Evolutionary conservation across 805 yeast genomes (phyloP), one percentile per base, ranked within the genome.

Genomic region (Clavispora asparagi): DNA sequence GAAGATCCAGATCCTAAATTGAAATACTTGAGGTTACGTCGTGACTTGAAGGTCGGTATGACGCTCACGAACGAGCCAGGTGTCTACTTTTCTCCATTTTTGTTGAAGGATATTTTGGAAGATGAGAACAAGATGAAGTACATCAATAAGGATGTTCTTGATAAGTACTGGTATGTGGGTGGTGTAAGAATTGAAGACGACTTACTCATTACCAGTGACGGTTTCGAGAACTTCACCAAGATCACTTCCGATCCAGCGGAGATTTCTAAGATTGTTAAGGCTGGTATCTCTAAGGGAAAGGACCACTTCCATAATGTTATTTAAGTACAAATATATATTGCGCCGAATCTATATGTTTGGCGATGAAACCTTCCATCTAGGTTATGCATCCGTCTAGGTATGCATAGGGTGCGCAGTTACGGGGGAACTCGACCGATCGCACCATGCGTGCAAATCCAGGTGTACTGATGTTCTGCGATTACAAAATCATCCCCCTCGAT

Each of bases 101-200:
- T 92, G 59, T 70, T 94, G 40, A 81, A 84, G 42, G 81, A 84
- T 29, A 78, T 79, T 9, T 65, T 85, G 55, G 70, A 77, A 40
- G 63, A 63, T 40, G 76, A 76, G 32, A 58, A 61, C 4, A 78
- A 79, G 55, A 51, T 66, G 31, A 79, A 79, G 56, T 86, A 69
- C 63, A 83, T 92, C 47, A 74, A 89, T 57, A 62, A 65, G 52
- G 81, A 78, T 0, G 81, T 85, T 7, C 71, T 92, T 50, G 82
- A 87, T 46, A 82, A 79, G 58, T 92, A 90, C 65, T 79, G 85
- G 84, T 79, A 84, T 54, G 80, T 94, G 46, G 99, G 99, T n/a
- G 99, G 99, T 39, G 97, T 92, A 6, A 81, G 99, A 65, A 89
- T 92, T 47, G 99, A 92, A 66, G 99, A 92, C 62, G 97, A 92